phyloP scores from a whole-genome alignment of 768 basidiomycete species.

The Jaapia argillacea region DNA sequence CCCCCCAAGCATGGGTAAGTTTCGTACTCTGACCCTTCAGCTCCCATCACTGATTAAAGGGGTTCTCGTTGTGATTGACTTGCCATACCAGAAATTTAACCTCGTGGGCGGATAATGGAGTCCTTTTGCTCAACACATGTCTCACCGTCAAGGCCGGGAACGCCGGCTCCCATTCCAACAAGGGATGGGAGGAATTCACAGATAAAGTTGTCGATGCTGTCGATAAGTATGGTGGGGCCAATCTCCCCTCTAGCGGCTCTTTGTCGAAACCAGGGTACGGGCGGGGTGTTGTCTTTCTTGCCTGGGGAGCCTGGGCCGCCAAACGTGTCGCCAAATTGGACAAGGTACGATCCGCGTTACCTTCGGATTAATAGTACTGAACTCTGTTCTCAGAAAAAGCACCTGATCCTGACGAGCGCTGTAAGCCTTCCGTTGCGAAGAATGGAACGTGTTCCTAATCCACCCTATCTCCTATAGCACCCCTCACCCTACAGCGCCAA shows the following conservation, averaged over 20 bases:
- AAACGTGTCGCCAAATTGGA: conserved; percentile 74
- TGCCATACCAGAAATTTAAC: conserved; percentile 54
- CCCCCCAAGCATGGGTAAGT: conserved; percentile 79
- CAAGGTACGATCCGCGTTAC: conserved; percentile 38
- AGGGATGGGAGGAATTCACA: conserved; percentile 91
- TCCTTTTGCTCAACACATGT: conserved; percentile 87
- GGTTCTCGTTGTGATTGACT: neutral
- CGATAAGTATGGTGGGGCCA: conserved; percentile 66
- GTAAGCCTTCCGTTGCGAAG: conserved; percentile 43
- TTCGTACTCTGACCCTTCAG: too few relatives aligned
- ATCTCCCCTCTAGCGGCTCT: conserved; percentile 30
- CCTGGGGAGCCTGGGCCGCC: conserved; percentile 84
- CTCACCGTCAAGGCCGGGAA: conserved; percentile 72
- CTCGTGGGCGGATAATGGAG: conserved; percentile 76
- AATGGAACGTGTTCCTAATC: conserved; percentile 5
- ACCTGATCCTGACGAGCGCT: conserved; percentile 68
- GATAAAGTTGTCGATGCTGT: conserved; percentile 72
- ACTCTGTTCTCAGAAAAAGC: conserved; percentile 53
- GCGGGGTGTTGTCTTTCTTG: conserved; percentile 77
- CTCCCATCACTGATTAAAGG: too few relatives aligned
- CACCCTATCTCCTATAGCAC: conserved; percentile 36
- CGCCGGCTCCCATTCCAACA: conserved; percentile 74
- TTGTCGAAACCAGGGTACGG: conserved; percentile 40
- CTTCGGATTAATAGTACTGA: neutral
- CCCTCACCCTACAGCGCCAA: conserved; percentile 75